Evolutionary conservation across 2,329 filamentous ascomycete species (phyloP).

Genomic region (Grosmannia serpens): DNA sequence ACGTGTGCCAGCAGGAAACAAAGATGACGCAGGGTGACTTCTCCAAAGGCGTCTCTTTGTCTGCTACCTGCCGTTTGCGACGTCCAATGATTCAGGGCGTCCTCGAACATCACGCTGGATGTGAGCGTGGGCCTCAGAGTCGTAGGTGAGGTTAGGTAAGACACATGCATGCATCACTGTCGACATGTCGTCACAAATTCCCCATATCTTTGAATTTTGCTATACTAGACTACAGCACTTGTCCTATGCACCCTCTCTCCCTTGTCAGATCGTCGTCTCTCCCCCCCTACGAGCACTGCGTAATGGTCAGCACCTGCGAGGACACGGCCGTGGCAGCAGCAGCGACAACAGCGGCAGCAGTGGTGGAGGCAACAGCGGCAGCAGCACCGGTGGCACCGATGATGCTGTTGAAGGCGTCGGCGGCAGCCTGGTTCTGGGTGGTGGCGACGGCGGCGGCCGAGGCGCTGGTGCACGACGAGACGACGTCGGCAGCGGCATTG

Average conservation of each 20-base stretch:
- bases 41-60: too few species aligned
- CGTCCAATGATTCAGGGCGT: too few species aligned
- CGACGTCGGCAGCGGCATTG: constrained; percentile 19
- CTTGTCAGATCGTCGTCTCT: neutral
- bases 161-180: too few species aligned
- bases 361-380: constrained; percentile 4
- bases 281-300: constrained; percentile 8
- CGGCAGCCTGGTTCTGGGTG: constrained; percentile 19
- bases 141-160: too few species aligned
- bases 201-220: neutral
- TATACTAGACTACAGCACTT: neutral
- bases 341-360: constrained; percentile 2
- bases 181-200: neutral
- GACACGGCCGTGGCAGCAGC: constrained; percentile 2
- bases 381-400: constrained; percentile 12
- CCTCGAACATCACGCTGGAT: too few species aligned
- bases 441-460: constrained; percentile 17
- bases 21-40: too few species aligned
- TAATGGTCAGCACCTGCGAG: constrained; percentile 14
- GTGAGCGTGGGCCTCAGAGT: too few species aligned
- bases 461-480: constrained; percentile 16
- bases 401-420: constrained; percentile 22
- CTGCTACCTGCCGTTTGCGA: too few species aligned
- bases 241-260: neutral
- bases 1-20: too few species aligned